These are phyloP conservation scores for Synchytrium microbalum DNA, from an alignment of 371 early-diverging fungal species.

Conservation along the genomic window DNA sequence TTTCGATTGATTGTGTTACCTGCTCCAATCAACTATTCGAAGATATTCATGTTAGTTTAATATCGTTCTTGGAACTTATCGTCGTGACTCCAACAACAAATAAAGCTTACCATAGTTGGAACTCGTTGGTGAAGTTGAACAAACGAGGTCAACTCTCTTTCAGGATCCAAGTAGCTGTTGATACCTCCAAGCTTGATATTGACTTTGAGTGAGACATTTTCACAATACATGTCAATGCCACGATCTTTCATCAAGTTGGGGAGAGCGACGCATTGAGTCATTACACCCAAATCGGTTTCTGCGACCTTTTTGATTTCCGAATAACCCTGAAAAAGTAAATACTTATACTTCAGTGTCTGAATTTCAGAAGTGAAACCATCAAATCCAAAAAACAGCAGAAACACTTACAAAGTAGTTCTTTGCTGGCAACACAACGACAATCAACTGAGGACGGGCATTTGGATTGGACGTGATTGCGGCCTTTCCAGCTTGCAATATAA, in stretches of 20 bases:
- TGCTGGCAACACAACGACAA: background rate
- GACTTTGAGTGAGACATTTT: slow-evolving; percentile 27
- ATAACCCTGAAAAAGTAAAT: slow-evolving; percentile 63
- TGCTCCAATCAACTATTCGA: slow-evolving; percentile 6
- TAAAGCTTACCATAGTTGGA: slow-evolving; percentile 28
- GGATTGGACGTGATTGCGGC: background rate
- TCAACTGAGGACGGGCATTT: background rate
- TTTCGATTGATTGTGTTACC: background rate
- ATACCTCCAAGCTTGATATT: slow-evolving; percentile 28
- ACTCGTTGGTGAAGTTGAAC: slow-evolving; percentile 40
- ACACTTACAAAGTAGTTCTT: background rate
- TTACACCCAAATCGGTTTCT: slow-evolving; percentile 71
- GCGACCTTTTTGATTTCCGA: slow-evolving; percentile 80
- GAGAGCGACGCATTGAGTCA: slow-evolving; percentile 78
- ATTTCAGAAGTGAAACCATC: no score
- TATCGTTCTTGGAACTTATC: no score
- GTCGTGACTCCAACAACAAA: slow-evolving; percentile 13
- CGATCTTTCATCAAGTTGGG: slow-evolving; percentile 32
- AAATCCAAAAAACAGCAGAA: no score
- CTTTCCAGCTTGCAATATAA: background rate
- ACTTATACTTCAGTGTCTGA: no score
- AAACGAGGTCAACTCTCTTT: slow-evolving; percentile 25
- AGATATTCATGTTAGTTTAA: no score
- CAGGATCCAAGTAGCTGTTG: slow-evolving; percentile 6
- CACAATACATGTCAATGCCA: slow-evolving; percentile 46